Conservation (phyloP, 139 green algal genomes). For the Ettlia oleoabundans region DNA sequence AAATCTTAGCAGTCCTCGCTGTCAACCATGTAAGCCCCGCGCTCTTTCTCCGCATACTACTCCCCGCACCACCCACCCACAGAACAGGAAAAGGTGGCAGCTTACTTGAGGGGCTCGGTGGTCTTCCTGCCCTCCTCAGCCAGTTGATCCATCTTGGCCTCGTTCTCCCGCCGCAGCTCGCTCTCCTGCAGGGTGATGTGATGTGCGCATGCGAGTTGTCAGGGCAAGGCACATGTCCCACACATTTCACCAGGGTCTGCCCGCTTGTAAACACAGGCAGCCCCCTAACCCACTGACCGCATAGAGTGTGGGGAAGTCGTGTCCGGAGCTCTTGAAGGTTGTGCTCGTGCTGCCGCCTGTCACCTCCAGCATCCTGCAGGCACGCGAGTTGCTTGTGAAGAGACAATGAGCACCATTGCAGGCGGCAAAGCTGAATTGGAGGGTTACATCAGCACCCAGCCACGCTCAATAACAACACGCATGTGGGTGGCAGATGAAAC, state of each 20-base stretch:
- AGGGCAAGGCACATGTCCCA: too few relatives aligned
- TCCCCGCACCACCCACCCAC: too few relatives aligned
- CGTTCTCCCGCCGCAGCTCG: conserved; percentile 42
- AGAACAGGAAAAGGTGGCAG: too few relatives aligned
- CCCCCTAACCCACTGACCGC: conserved; percentile 14
- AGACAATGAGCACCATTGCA: background rate
- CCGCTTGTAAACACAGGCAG: too few relatives aligned
- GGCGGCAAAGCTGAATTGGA: background rate
- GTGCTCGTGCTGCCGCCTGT: conserved; percentile 56
- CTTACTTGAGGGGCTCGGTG: conserved; percentile 34
- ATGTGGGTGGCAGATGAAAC: background rate
- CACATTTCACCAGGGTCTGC: too few relatives aligned
- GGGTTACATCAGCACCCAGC: too few relatives aligned
- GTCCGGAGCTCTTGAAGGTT: conserved; percentile 29
- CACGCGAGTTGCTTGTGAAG: background rate
- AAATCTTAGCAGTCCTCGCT: too few relatives aligned
- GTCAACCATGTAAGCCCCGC: too few relatives aligned
- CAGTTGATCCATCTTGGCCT: conserved; percentile 31
- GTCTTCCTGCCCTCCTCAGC: conserved; percentile 9
- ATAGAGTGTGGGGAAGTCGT: conserved; percentile 58
- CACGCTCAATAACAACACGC: too few relatives aligned
- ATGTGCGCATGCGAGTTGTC: background rate
- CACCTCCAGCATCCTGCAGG: conserved; percentile 53
- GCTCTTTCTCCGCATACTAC: too few relatives aligned
- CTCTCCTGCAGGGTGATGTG: conserved; percentile 39